These are phyloP conservation scores for Penicillium tannophilum DNA, from an alignment of 495 filamentous ascomycete genomes.

Conservation along the genomic window DNA sequence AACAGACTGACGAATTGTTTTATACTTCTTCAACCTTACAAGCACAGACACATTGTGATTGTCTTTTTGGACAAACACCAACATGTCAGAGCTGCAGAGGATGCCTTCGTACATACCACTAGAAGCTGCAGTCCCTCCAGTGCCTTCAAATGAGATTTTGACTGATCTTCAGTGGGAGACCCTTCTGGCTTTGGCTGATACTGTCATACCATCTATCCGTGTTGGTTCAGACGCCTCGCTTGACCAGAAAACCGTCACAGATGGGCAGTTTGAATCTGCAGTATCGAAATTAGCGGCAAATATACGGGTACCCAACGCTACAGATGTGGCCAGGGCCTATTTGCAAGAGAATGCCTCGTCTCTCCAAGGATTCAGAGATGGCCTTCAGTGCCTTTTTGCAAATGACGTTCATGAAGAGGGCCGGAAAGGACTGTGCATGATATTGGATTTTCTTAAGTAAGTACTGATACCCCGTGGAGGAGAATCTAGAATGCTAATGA, in stretches of 20 bases:
- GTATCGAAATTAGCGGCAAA: constrained; percentile 28
- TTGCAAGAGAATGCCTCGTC: constrained; percentile 53
- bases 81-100: neutral
- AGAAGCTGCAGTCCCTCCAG: neutral
- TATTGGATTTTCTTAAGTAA: constrained; percentile 58
- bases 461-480: constrained; percentile 7
- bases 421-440: constrained; percentile 49
- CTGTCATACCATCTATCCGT: constrained; percentile 55
- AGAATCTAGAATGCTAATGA: constrained; percentile 7
- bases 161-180: constrained; percentile 57
- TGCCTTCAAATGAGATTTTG: constrained; percentile 29
- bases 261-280: constrained; percentile 37
- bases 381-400: constrained; percentile 46
- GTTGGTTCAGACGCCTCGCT: constrained; percentile 24
- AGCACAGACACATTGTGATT: neutral
- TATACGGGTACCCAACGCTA: constrained; percentile 34
- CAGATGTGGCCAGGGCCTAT: constrained; percentile 41
- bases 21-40: neutral
- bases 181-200: constrained; percentile 56
- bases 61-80: neutral
- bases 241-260: constrained; percentile 35
- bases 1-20: too few species aligned
- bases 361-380: constrained; percentile 45
- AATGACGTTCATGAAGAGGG: constrained; percentile 49
- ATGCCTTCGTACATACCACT: neutral